Percentiles rank a stretch among this genome's conserved stretches.
These are phyloP conservation scores for Blastobotrys apis DNA, from an alignment of 1,139 yeast genomes.

Conservation along the genomic window DNA sequence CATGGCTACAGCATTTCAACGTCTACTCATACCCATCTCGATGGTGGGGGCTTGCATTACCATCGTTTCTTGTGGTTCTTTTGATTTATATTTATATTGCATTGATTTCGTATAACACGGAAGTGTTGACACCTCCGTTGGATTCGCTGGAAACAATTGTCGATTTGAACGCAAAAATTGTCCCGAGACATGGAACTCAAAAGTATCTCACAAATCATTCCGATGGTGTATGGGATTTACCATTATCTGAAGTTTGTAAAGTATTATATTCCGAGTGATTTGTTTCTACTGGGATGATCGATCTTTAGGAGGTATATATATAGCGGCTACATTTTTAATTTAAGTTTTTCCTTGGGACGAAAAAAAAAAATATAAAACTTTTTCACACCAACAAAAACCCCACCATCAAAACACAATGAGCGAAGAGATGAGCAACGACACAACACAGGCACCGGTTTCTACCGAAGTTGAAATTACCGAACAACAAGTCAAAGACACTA, in stretches of 20 bases:
- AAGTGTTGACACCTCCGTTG: slow-evolving; percentile 58
- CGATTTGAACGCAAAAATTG: slow-evolving; percentile 61
- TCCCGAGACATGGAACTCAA: slow-evolving; percentile 27
- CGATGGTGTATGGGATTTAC: slow-evolving; percentile 82
- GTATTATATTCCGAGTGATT: slow-evolving; percentile 46
- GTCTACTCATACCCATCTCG: slow-evolving; percentile 76
- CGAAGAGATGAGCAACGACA: slow-evolving; percentile 3
- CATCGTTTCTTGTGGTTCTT: slow-evolving; percentile 61
- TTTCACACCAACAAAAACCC: slow-evolving; percentile 3
- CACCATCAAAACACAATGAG: slow-evolving; percentile 1
- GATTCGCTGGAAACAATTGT: slow-evolving; percentile 59
- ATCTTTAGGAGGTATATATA: background rate
- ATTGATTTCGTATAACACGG: slow-evolving; percentile 67
- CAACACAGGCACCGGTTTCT: background rate
- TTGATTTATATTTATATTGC: slow-evolving; percentile 72
- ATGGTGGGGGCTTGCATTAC: slow-evolving; percentile 83
- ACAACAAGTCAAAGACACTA: no score
- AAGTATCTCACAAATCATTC: slow-evolving; percentile 50
- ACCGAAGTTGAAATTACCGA: no score
- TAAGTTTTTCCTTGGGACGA: background rate
- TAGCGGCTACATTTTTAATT: no score
- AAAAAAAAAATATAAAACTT: background rate
- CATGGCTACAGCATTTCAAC: slow-evolving; percentile 47
- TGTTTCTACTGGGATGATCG: background rate
- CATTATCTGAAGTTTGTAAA: slow-evolving; percentile 64